Evolutionary conservation across 768 basidiomycete genomes (phyloP).

Genomic region (Boletus pseudopeckii): DNA sequence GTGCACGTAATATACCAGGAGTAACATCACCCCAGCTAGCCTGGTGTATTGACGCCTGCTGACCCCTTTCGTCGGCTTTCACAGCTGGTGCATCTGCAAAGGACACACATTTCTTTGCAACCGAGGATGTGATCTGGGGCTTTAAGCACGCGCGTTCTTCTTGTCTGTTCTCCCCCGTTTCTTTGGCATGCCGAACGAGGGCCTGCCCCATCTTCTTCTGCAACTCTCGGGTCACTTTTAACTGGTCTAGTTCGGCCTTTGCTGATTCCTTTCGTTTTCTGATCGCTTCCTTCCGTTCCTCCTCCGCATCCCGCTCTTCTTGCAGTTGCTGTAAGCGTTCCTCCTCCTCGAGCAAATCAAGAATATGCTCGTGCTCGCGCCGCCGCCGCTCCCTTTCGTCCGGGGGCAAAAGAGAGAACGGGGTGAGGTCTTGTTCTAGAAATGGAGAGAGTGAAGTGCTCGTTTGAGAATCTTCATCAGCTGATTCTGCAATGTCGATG

Average conservation of each 20-base stretch:
- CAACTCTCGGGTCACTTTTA: constrained; percentile 44
- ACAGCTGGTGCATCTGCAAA: constrained; percentile 48
- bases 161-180: constrained; percentile 32
- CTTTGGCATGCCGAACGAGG: constrained; percentile 44
- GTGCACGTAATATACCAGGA: constrained; percentile 45
- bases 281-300: constrained; percentile 44
- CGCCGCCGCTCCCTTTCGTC: constrained; percentile 48
- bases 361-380: constrained; percentile 58
- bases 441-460: constrained; percentile 12
- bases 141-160: constrained; percentile 27
- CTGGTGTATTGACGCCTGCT: constrained; percentile 5
- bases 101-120: constrained; percentile 58
- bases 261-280: constrained; percentile 51
- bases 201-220: constrained; percentile 81
- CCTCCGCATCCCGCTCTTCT: constrained; percentile 39
- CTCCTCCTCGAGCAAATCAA: constrained; percentile 70
- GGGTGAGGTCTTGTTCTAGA: constrained; percentile 46
- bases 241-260: constrained; percentile 37
- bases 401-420: constrained; percentile 43
- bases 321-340: constrained; percentile 47
- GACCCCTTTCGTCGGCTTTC: constrained; percentile 16
- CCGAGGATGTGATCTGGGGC: constrained; percentile 30
- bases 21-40: constrained; percentile 55
- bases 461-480: constrained; percentile 25
- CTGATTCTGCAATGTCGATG: constrained; percentile 69